phyloP scores from a whole-genome alignment of 2,329 filamentous ascomycete species.

The Paecilomyces sp. region DNA sequence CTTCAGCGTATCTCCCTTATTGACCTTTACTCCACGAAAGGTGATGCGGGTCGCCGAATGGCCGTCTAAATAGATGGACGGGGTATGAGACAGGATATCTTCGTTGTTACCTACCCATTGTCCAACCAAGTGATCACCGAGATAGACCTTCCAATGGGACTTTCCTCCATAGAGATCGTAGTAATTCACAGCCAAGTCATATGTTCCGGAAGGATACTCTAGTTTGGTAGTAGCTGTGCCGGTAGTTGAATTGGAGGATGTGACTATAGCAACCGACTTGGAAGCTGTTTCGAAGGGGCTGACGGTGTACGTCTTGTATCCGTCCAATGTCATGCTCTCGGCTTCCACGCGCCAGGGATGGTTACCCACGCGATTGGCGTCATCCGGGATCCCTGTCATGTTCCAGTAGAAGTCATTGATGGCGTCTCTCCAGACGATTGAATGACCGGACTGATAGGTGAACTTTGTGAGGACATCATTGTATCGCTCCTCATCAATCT shows the following conservation, averaged over 20 bases:
- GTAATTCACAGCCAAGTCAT: conserved; percentile 61
- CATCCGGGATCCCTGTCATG: conserved; percentile 54
- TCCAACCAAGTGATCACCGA: conserved; percentile 49
- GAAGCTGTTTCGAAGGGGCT: conserved; percentile 56
- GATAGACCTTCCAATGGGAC: conserved; percentile 48
- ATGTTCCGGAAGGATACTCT: conserved; percentile 46
- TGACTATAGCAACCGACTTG: conserved; percentile 49
- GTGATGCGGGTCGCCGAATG: conserved; percentile 59
- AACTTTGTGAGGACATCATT: conserved; percentile 53
- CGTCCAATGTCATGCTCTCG: conserved; percentile 55
- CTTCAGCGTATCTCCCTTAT: conserved; percentile 46
- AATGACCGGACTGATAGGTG: conserved; percentile 61
- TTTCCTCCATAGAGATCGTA: conserved; percentile 56
- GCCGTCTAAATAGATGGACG: conserved; percentile 54
- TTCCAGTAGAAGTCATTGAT: conserved; percentile 59
- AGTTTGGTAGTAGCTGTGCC: conserved; percentile 45
- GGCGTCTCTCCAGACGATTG: conserved; percentile 63
- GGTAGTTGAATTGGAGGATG: conserved; percentile 43
- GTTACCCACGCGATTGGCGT: conserved; percentile 48
- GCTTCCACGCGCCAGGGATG: conserved; percentile 64
- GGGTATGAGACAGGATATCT: conserved; percentile 51
- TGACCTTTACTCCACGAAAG: conserved; percentile 45
- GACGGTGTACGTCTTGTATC: conserved; percentile 50
- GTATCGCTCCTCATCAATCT: conserved; percentile 55
- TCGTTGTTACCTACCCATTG: conserved; percentile 56